A percentile compares a stretch with the other conserved stretches of the same genome.
Evolutionary conservation across 1,139 yeast genomes (phyloP).

Genomic region (Kodamaea ohmeri): DNA sequence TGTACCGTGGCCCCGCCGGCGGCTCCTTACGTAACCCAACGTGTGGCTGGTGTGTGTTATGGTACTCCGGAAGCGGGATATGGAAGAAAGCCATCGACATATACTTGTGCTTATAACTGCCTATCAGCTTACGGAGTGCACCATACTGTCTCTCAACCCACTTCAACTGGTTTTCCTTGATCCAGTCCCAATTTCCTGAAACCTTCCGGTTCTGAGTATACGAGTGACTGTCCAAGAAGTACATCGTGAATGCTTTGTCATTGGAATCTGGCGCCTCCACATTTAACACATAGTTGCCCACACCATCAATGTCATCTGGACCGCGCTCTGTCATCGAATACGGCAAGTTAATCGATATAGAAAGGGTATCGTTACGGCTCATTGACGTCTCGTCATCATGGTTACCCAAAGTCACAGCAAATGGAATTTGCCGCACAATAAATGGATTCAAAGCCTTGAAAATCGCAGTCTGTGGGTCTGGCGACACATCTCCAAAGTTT

Average conservation of each 20-base stretch:
- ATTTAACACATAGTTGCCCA: conserved; percentile 69
- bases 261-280: conserved; percentile 41
- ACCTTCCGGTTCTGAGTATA: conserved; percentile 63
- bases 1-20: conserved; percentile 71
- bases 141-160: conserved; percentile 50
- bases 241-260: conserved; percentile 56
- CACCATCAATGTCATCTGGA: conserved; percentile 66
- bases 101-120: conserved; percentile 40
- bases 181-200: conserved; percentile 81
- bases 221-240: conserved; percentile 80
- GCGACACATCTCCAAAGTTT: conserved; percentile 64
- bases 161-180: conserved; percentile 68
- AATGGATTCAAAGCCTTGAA: conserved; percentile 77
- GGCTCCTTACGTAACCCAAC: conserved; percentile 70
- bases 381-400: conserved; percentile 82
- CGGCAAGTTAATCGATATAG: conserved; percentile 56
- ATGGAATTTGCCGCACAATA: conserved; percentile 66
- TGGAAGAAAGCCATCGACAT: conserved; percentile 89
- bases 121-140: conserved; percentile 27
- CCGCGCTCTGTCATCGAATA: conserved; percentile 63
- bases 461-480: conserved; percentile 76
- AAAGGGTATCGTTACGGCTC: conserved; percentile 59
- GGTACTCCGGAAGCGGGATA: conserved; percentile 85
- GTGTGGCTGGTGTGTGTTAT: conserved; percentile 40
- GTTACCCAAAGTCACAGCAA: conserved; percentile 76